Percentiles rank a stretch among this genome's conserved stretches.
Conservation (phyloP, 1,284 basidiomycete genomes). For the Ganoderma resinaceum region DNA sequence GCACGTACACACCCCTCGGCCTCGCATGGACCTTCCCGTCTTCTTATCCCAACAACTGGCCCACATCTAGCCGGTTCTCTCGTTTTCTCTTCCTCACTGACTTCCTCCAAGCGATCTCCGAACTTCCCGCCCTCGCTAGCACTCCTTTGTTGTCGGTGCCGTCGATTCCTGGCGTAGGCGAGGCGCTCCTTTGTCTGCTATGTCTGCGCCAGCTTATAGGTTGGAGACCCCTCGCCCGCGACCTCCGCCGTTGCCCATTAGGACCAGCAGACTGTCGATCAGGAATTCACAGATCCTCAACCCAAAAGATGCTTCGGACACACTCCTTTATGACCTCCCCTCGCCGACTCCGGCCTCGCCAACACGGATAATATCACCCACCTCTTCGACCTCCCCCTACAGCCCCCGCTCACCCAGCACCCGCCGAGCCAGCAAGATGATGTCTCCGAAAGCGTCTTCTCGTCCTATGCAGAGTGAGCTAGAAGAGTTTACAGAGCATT, state of each 20-base stretch:
- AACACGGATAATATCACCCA: constrained; percentile 51
- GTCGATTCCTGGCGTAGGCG: constrained; percentile 10
- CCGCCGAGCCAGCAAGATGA: constrained; percentile 57
- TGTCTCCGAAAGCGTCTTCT: constrained; percentile 65
- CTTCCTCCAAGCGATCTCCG: constrained; percentile 31
- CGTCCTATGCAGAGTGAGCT: constrained; percentile 60
- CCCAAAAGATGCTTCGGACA: constrained; percentile 47
- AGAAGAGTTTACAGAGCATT: constrained; percentile 75
- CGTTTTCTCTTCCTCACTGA: constrained; percentile 25
- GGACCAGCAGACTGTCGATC: constrained; percentile 53
- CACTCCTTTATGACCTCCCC: constrained; percentile 80
- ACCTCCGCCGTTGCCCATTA: constrained; percentile 68
- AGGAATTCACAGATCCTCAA: constrained; percentile 53
- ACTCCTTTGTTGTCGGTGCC: constrained; percentile 25
- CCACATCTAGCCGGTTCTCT: constrained; percentile 27
- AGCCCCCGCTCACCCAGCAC: constrained; percentile 49
- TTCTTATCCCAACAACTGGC: constrained; percentile 1
- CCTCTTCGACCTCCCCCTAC: constrained; percentile 57
- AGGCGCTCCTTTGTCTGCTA: constrained; percentile 37
- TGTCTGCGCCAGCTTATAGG: constrained; percentile 68
- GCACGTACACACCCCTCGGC: constrained; percentile 13
- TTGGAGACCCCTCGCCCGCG: constrained; percentile 69
- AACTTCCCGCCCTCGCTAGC: constrained; percentile 11
- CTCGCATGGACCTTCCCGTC: constrained; percentile 7
- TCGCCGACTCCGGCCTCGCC: constrained; percentile 62